Evolutionary conservation across 2,329 filamentous ascomycete species (phyloP), one percentile per base, ranked within the genome.

Genomic region (Colletotrichum tanaceti): DNA sequence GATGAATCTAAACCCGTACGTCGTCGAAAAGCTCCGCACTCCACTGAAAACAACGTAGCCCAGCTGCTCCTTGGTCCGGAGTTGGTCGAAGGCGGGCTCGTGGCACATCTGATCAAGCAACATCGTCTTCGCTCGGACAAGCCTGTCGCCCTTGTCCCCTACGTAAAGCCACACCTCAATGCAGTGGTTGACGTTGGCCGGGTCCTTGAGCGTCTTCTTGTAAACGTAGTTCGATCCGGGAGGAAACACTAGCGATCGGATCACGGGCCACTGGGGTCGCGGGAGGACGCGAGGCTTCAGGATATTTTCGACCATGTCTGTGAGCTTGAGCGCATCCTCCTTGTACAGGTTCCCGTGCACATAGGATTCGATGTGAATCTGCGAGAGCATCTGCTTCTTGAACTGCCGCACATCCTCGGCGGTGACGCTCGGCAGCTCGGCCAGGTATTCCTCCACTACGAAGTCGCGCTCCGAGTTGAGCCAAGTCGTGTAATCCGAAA

Each of bases 11-110:
- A 96, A 96, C 1, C 93, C 93, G 74, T 93, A 91, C 0, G 91
- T 95, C 0, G 92, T 94, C n/a, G 89, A 83, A 63, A 91, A 89
- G 60, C 87, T 86, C 46, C 91, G 85, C 13, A 89, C 85, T 35
- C 93, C 93, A 57, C 92, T 95, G 80, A 95, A 97, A 0, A 99
- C 95, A 61, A 99, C 93, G 74, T 99, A 99, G 14, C 96, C 96
- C 7, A 99, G 90, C 80, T 99, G 95, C 79, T 99, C 95, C 80
- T 98, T 98, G 50, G 96, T 98, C 58, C 96, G 89, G 9, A 99
- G 86, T 78, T 97, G 94, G 79, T 99, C 93, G 76, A 98, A 99
- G 10, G 92, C 92, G 4, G 94, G 94, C 81, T 99, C 96, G 65
- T 97, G 92, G 0, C 93, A 90, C 81, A 99, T 92, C 79, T 98